Conservation (phyloP, 106 monocot species). For the Posidonia australis region DNA sequence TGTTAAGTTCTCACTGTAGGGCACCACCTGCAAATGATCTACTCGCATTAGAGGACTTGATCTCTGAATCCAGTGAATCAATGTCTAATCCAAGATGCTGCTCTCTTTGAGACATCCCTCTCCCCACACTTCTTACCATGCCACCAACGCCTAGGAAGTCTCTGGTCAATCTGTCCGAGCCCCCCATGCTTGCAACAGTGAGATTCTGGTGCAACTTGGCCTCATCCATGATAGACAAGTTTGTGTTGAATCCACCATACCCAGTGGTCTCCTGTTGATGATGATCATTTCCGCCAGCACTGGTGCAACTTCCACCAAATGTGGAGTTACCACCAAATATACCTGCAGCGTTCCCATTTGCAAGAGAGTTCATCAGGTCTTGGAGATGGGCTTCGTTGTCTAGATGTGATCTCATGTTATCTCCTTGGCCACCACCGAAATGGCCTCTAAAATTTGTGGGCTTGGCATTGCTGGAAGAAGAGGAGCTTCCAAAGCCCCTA, state of each 20-base stretch:
- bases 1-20: constrained; percentile 14
- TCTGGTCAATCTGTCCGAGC: constrained; percentile 43
- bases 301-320: neutral
- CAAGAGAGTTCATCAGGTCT: constrained; percentile 70
- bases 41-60: constrained; percentile 30
- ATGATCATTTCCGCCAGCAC: constrained; percentile 4
- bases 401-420: constrained; percentile 11
- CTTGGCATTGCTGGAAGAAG: constrained; percentile 8
- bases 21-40: constrained; percentile 39
- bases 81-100: constrained; percentile 25
- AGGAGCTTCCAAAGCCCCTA: constrained; percentile 31
- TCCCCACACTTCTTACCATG: constrained; percentile 30
- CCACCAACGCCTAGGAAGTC: constrained; percentile 77
- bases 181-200: constrained; percentile 3
- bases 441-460: constrained; percentile 1
- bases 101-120: constrained; percentile 29
- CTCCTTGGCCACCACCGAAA: neutral
- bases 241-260: constrained; percentile 22
- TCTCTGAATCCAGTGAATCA: constrained; percentile 34
- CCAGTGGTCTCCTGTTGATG: neutral
- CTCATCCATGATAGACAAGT: constrained; percentile 32
- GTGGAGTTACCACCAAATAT: constrained; percentile 13
- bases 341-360: constrained; percentile 22
- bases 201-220: constrained; percentile 23
- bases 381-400: constrained; percentile 44